Conservation (phyloP, 1,284 basidiomycete species). For the Prillingera fragicola region DNA sequence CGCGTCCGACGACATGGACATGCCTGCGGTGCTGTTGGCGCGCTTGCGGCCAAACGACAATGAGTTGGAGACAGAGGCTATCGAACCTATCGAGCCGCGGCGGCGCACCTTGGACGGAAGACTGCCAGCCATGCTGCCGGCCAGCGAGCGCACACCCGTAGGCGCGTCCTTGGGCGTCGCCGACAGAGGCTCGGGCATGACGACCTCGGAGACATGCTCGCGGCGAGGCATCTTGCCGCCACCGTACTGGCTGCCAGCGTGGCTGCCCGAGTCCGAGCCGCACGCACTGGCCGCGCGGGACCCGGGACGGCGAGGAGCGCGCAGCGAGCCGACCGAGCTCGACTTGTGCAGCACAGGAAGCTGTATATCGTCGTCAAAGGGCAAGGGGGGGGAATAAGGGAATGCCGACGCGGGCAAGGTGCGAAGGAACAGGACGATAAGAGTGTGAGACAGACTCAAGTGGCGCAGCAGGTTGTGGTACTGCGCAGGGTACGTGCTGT, state of each 20-base stretch:
- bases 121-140: background rate
- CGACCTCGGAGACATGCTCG: conserved; percentile 43
- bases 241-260: conserved; percentile 8
- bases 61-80: conserved; percentile 20
- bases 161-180: conserved; percentile 6
- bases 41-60: conserved; percentile 31
- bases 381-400: conserved; percentile 37
- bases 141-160: background rate
- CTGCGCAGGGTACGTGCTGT: conserved; percentile 42
- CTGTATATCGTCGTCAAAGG: conserved; percentile 42
- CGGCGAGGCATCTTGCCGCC: conserved; percentile 30
- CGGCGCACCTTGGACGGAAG: conserved; percentile 20
- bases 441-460: conserved; percentile 44
- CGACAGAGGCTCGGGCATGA: conserved; percentile 47
- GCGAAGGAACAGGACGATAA: conserved; percentile 46
- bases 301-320: conserved; percentile 6
- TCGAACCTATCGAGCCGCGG: conserved; percentile 36
- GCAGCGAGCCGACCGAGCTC: conserved; percentile 27
- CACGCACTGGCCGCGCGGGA: conserved; percentile 22
- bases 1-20: conserved; percentile 14
- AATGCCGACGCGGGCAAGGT: conserved; percentile 34
- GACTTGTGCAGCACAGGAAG: conserved; percentile 26
- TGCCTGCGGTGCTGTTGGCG: conserved; percentile 28
- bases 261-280: conserved; percentile 29
- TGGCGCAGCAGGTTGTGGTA: conserved; percentile 44